These are phyloP conservation scores for Royoungia palumana DNA, from an alignment of 768 basidiomycete genomes.

Conservation along the genomic window DNA sequence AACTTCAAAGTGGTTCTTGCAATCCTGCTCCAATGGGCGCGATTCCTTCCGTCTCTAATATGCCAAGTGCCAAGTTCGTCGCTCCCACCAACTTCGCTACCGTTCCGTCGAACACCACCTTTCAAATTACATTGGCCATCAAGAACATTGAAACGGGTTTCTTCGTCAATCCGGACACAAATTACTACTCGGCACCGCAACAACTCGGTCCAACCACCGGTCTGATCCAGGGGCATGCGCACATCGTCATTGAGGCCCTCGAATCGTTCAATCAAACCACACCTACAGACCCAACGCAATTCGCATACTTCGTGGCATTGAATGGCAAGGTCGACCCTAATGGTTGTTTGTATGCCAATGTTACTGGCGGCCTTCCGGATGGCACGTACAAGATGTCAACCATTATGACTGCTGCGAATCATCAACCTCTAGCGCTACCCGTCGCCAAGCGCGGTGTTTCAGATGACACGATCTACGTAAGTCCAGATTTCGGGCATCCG, in stretches of 20 bases:
- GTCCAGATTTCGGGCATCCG: slow-evolving; percentile 1
- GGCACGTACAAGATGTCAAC: slow-evolving; percentile 48
- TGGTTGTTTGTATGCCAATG: slow-evolving; percentile 45
- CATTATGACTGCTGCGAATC: slow-evolving; percentile 47
- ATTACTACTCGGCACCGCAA: slow-evolving; percentile 57
- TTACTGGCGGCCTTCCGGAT: slow-evolving; percentile 51
- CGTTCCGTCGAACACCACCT: slow-evolving; percentile 43
- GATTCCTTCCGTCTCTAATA: slow-evolving; percentile 46
- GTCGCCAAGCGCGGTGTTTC: slow-evolving; percentile 39
- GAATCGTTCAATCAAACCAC: slow-evolving; percentile 45
- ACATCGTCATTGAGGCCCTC: slow-evolving; percentile 58
- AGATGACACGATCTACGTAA: slow-evolving; percentile 42
- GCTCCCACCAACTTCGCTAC: slow-evolving; percentile 43
- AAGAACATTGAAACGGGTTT: slow-evolving; percentile 46
- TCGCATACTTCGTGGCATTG: slow-evolving; percentile 59
- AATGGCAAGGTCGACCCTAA: slow-evolving; percentile 40
- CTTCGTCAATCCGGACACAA: slow-evolving; percentile 53
- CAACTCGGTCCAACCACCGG: slow-evolving; percentile 44
- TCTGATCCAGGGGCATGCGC: slow-evolving; percentile 56
- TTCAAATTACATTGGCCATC: slow-evolving; percentile 52
- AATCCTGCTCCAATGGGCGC: slow-evolving; percentile 62
- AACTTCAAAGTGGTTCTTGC: slow-evolving; percentile 50
- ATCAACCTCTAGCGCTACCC: slow-evolving; percentile 38
- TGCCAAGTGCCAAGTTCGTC: slow-evolving; percentile 55
- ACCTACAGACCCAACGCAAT: slow-evolving; percentile 46